Conservation (phyloP, 371 early-diverging fungal species). For the Mucor plumbeus region DNA sequence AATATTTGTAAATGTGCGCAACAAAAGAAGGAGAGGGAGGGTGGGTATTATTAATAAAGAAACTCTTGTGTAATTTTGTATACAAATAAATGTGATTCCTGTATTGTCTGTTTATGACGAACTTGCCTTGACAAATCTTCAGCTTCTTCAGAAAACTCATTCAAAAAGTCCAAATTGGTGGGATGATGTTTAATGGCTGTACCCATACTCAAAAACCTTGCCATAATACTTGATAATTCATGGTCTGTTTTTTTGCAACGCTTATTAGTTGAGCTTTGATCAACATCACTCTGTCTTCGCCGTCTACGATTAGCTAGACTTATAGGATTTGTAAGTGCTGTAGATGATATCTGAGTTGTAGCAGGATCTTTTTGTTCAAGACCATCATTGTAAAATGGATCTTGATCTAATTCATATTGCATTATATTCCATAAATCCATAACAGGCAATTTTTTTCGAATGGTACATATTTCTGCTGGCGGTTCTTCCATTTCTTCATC, state of each 20-base stretch:
- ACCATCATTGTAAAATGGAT: neutral
- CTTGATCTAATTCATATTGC: neutral
- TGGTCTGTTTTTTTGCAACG: neutral
- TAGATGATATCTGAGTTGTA: neutral
- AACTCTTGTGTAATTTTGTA: conserved; percentile 13
- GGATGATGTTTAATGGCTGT: neutral
- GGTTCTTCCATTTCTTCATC: neutral
- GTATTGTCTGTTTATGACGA: conserved; percentile 1
- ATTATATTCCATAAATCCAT: conserved; percentile 5
- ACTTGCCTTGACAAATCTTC: conserved; percentile 1
- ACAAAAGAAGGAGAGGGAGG: neutral
- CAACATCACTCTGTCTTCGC: neutral
- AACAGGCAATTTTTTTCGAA: conserved; percentile 8
- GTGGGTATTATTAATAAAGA: conserved; percentile 4
- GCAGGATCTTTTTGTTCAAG: neutral
- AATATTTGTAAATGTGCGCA: too few relatives aligned
- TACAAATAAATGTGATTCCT: conserved; percentile 7
- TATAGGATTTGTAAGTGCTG: neutral
- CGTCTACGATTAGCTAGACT: neutral
- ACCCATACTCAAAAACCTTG: conserved; percentile 9
- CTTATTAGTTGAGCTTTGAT: neutral
- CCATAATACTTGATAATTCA: conserved; percentile 8
- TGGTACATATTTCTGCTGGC: neutral
- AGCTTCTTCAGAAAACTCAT: conserved; percentile 13
- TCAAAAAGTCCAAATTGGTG: neutral